Percentiles rank a stretch among this genome's conserved stretches.
These are phyloP conservation scores for Gentiana macrophylla DNA, from an alignment of 257 asterid species.

Conservation along the genomic window DNA sequence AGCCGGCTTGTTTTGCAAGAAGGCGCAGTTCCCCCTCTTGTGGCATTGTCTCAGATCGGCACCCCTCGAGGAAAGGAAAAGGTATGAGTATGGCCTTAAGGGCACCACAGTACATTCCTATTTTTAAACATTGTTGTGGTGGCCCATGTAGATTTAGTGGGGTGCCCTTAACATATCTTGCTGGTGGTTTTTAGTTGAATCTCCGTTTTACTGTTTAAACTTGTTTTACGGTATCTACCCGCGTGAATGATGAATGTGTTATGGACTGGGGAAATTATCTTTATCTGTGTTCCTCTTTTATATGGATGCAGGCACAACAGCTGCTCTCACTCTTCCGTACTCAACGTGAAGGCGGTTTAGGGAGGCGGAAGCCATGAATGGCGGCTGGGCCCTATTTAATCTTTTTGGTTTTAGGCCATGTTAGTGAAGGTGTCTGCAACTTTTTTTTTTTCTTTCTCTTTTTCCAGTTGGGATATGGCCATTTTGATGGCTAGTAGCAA, in stretches of 20 bases:
- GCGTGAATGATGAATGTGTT: too few species aligned
- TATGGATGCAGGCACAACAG: slow-evolving; percentile 71
- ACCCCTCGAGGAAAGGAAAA: slow-evolving; percentile 88
- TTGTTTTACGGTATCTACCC: too few species aligned
- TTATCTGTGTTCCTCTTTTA: slow-evolving; percentile 5
- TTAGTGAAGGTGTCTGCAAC: background rate
- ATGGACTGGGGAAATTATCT: background rate
- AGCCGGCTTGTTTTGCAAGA: slow-evolving; percentile 81
- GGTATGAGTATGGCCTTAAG: slow-evolving; percentile 28
- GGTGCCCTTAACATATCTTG: too few species aligned
- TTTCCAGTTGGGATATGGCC: background rate
- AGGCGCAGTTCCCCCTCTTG: slow-evolving; percentile 98
- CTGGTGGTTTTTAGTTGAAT: too few species aligned
- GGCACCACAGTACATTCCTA: too few species aligned
- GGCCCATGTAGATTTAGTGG: background rate
- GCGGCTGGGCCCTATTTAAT: background rate
- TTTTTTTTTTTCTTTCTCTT: slow-evolving; percentile 2
- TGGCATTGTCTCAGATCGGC: slow-evolving; percentile 82
- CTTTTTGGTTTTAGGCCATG: slow-evolving; percentile 12
- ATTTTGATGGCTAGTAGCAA: background rate
- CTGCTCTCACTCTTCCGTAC: slow-evolving; percentile 92
- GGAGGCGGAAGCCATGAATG: slow-evolving; percentile 55
- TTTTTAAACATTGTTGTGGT: background rate
- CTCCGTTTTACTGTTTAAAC: too few species aligned
- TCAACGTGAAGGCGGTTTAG: slow-evolving; percentile 52